Percentiles rank a stretch among this genome's conserved stretches.
Evolutionary conservation across 352 stramenopile genomes (phyloP).

Genomic region (Pythium plurisporium): DNA sequence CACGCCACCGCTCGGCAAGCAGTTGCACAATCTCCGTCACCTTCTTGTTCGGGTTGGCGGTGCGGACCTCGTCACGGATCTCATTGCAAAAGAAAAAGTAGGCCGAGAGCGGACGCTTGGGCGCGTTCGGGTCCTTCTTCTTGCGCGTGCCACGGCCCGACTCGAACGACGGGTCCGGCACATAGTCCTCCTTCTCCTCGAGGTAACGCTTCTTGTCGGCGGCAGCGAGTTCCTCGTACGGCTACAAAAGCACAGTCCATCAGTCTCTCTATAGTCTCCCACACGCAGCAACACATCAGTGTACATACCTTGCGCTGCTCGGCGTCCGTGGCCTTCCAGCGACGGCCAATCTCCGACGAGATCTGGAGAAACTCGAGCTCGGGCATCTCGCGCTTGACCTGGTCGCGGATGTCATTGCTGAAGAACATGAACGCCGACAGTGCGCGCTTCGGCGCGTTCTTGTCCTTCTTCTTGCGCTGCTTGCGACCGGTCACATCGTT

Average conservation of each 20-base stretch:
- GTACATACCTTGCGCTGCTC: conserved; percentile 52
- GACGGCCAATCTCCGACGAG: conserved; percentile 81
- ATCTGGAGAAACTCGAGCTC: conserved; percentile 82
- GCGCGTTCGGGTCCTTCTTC: conserved; percentile 92
- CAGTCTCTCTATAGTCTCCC: too few species aligned
- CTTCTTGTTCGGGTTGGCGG: conserved; percentile 93
- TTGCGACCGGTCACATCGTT: conserved; percentile 61
- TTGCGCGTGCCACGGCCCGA: conserved; percentile 56
- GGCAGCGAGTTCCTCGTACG: conserved; percentile 81
- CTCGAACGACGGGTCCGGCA: conserved; percentile 80
- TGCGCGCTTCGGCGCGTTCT: conserved; percentile 87
- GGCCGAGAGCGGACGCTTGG: conserved; percentile 92
- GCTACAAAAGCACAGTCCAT: conserved; percentile 34
- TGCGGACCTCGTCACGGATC: conserved; percentile 85
- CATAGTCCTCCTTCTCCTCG: conserved; percentile 88
- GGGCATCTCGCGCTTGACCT: conserved; percentile 86
- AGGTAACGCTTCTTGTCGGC: conserved; percentile 85
- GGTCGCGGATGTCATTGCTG: conserved; percentile 86
- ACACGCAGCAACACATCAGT: not conserved
- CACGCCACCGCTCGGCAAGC: conserved; percentile 81
- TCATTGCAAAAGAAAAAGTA: conserved; percentile 96
- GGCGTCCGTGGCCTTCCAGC: conserved; percentile 71
- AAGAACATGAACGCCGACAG: conserved; percentile 92
- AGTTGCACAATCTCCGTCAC: conserved; percentile 90
- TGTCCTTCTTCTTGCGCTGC: conserved; percentile 90